These are phyloP conservation scores for Vitis riparia DNA, from an alignment of 164 flowering plant genomes.

Conservation along the genomic window DNA sequence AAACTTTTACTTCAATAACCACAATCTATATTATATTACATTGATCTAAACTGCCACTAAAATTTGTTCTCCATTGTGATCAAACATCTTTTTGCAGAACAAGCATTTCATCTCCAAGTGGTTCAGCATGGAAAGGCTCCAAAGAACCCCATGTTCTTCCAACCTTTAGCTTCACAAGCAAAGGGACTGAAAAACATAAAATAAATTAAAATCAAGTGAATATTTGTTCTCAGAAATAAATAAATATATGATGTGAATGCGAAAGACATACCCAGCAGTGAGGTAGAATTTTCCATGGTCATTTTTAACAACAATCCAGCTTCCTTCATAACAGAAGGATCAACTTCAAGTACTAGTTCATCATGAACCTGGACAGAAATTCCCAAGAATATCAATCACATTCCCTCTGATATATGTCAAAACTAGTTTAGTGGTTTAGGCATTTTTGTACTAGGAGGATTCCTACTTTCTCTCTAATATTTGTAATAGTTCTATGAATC, in stretches of 20 bases:
- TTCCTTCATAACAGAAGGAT: constrained; percentile 63
- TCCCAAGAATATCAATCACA: constrained; percentile 8
- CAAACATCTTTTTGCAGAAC: background rate
- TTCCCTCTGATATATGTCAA: background rate
- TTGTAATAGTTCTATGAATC: too few species aligned
- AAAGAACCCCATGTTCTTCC: constrained; percentile 96
- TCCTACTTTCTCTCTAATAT: too few species aligned
- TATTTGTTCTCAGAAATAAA: background rate
- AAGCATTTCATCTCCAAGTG: constrained; percentile 10
- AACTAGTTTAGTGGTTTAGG: too few species aligned
- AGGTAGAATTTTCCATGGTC: constrained; percentile 90
- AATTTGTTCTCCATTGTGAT: background rate
- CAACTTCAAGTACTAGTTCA: constrained; percentile 85
- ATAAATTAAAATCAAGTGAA: background rate
- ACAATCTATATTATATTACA: background rate
- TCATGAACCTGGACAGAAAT: constrained; percentile 73
- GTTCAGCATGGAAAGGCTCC: constrained; percentile 53
- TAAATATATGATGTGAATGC: background rate
- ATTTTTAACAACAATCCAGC: constrained; percentile 68
- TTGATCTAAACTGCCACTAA: background rate
- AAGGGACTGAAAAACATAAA: constrained; percentile 63
- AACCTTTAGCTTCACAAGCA: constrained; percentile 77
- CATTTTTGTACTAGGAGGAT: too few species aligned
- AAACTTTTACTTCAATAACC: background rate
- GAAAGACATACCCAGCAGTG: constrained; percentile 60